Conservation (phyloP, 306 rosid species). For the Abrus precatorius region DNA sequence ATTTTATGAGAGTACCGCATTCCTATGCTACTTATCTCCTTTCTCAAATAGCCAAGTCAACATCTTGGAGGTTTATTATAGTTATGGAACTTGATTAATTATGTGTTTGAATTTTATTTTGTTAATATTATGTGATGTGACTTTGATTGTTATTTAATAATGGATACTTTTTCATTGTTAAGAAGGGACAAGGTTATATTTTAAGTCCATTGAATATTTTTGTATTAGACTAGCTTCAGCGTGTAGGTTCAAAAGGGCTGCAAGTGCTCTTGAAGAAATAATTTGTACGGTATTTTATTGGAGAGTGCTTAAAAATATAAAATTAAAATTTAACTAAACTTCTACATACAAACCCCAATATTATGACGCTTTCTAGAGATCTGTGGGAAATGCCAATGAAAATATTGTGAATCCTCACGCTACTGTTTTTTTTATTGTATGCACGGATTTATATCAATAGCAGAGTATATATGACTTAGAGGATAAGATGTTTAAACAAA, state of each 20-base stretch:
- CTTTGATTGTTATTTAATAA: background rate
- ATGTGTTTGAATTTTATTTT: background rate
- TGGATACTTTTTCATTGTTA: background rate
- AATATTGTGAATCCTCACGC: background rate
- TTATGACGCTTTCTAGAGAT: too few species aligned
- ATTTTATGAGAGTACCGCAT: background rate
- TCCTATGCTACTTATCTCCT: background rate
- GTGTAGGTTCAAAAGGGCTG: conserved; percentile 18
- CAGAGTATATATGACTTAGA: too few species aligned
- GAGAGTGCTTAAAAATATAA: background rate
- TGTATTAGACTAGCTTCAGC: background rate
- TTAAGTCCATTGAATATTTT: conserved; percentile 1
- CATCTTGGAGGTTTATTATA: background rate
- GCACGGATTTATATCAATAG: too few species aligned
- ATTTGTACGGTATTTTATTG: background rate
- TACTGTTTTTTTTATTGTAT: too few species aligned
- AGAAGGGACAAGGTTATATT: background rate
- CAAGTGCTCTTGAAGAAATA: background rate
- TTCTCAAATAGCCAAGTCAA: conserved; percentile 14
- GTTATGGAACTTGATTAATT: conserved; percentile 22
- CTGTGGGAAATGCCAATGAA: too few species aligned
- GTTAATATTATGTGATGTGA: background rate
- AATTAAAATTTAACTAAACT: background rate
- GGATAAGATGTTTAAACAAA: conserved; percentile 14
- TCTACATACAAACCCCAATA: background rate